Base-by-base conservation (phyloP, 2,329 filamentous ascomycete genomes). In the Fusarium camptoceras region DNA sequence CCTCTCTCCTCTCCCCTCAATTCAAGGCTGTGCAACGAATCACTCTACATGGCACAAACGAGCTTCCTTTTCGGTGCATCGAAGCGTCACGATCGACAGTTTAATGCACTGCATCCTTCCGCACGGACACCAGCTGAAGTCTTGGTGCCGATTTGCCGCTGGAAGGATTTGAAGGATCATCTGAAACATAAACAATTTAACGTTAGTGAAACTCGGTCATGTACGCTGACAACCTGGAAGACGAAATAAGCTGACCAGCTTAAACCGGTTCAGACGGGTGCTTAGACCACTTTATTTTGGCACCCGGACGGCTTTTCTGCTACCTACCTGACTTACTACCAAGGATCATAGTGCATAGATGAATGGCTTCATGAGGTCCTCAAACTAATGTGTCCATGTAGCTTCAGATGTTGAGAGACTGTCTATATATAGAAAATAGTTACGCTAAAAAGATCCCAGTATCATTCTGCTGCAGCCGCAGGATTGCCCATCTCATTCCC, bases 181-280 rank as follows among this genome's bases (percentile, higher is more conserved):
- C 14, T 53, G 49, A 53, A 53, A 53, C 49, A 28, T 8, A 20
- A 11, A 27, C 24, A 53, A 53, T 53, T 18, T 22, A 27, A 53
- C n/a, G 8, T 53, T 28, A 11, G n/a, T 42, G 24, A 37, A 37
- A 37, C 34, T 1, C 10, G 10, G 0, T n/a, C 34, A 37, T 37
- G 18, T 37, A 37, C 15, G 30, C 30, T 7, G 30, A 14, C 30
- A 31, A 18, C 5, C 3, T n/a, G 4, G 7, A 10, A 11, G 34
- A 11, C 34, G 34, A 37, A 37, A 37, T 37, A n/a, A 37, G 4
- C 11, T 11, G 18, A 37, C 9, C 34, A 6, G 34, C 4, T n/a
- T n/a, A 37, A 3, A 37, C 3, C 18, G 12, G 10, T 10, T 1
- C n/a, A 37, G 5, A 37, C 3, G 10, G 12, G 10, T 10, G 0